These are phyloP conservation scores for Ensete ventricosum DNA, from an alignment of 176 grass and related monocot species.

Conservation along the genomic window DNA sequence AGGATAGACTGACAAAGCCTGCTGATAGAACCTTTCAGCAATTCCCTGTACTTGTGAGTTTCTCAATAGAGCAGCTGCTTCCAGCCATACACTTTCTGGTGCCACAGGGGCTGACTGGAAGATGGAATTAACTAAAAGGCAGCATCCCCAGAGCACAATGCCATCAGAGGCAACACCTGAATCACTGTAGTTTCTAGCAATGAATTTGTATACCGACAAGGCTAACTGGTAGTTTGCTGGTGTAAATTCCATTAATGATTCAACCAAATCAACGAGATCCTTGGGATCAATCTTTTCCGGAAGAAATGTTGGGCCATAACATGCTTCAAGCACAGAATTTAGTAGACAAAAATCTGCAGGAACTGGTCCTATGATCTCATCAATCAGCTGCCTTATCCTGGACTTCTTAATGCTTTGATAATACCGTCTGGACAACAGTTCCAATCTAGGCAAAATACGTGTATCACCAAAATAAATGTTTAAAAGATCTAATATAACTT, in stretches of 20 bases:
- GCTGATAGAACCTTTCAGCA: constrained; percentile 64
- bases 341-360: constrained; percentile 45
- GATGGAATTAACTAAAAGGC: constrained; percentile 64
- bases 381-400: constrained; percentile 58
- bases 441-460: constrained; percentile 23
- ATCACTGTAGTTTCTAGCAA: constrained; percentile 24
- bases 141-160: constrained; percentile 60
- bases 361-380: constrained; percentile 65
- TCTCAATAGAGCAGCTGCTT: constrained; percentile 50
- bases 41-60: constrained; percentile 39
- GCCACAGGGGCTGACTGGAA: constrained; percentile 62
- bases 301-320: constrained; percentile 55
- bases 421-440: constrained; percentile 66
- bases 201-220: constrained; percentile 53
- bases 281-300: constrained; percentile 41
- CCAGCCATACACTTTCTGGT: constrained; percentile 73
- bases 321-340: constrained; percentile 71
- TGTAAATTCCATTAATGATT: constrained; percentile 57
- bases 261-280: constrained; percentile 67
- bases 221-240: constrained; percentile 79
- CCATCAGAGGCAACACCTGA: constrained; percentile 34
- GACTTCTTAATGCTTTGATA: constrained; percentile 64
- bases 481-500: constrained; percentile 40
- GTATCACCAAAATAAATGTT: constrained; percentile 48
- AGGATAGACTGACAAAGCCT: constrained; percentile 79